These are phyloP conservation scores for Diaporthe sp. DNA, from an alignment of 2,329 filamentous ascomycete genomes.

Conservation along the genomic window DNA sequence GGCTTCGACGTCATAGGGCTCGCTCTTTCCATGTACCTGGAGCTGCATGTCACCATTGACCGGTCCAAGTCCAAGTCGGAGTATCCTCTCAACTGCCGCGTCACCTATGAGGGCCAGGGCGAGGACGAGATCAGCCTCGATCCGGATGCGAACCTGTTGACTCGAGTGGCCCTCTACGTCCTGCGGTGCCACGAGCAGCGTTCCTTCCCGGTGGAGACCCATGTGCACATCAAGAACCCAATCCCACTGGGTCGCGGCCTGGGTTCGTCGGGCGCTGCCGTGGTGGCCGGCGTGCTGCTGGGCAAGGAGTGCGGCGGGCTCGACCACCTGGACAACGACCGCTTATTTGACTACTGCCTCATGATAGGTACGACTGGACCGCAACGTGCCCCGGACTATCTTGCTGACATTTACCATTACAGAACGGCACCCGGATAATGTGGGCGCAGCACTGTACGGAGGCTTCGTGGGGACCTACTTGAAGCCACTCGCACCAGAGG, in stretches of 20 bases:
- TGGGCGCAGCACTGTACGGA: constrained; percentile 94
- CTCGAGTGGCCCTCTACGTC: constrained; percentile 93
- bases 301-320: constrained; percentile 90
- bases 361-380: constrained; percentile 82
- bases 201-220: constrained; percentile 86
- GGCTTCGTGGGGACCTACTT: constrained; percentile 98
- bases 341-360: constrained; percentile 94
- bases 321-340: constrained; percentile 78
- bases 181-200: constrained; percentile 91
- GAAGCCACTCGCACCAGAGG: constrained; percentile 90
- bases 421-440: constrained; percentile 93
- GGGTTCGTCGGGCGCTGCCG: constrained; percentile 95
- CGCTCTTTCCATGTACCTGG: constrained; percentile 92
- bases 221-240: constrained; percentile 94
- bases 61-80: constrained; percentile 66
- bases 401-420: constrained; percentile 19
- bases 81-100: constrained; percentile 83
- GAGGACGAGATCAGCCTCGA: constrained; percentile 84
- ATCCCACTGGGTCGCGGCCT: constrained; percentile 93
- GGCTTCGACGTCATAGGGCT: constrained; percentile 98
- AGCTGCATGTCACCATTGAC: constrained; percentile 85
- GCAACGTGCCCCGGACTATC: not conserved
- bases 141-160: constrained; percentile 92
- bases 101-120: constrained; percentile 91
- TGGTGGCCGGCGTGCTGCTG: constrained; percentile 94